Evolutionary conservation across 257 asterid species (phyloP).

Genomic region (Misopates orontium): DNA sequence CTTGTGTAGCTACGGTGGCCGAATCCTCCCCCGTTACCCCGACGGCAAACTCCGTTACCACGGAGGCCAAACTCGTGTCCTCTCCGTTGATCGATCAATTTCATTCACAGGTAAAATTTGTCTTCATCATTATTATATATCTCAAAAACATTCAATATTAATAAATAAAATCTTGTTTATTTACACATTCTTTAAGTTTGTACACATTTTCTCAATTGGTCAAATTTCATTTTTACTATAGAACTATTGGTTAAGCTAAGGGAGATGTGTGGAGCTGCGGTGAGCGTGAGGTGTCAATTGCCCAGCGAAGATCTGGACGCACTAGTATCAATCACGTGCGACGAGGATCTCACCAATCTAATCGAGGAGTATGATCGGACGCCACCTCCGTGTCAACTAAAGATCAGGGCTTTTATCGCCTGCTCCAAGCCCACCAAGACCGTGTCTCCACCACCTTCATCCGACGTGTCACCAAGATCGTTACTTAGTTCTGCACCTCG

Average conservation of each 20-base stretch:
- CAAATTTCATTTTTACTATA: conserved; percentile 16
- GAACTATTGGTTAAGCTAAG: conserved; percentile 68
- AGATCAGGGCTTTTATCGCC: conserved; percentile 71
- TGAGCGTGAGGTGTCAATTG: conserved; percentile 64
- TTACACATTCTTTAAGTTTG: too few species aligned
- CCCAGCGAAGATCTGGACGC: conserved; percentile 87
- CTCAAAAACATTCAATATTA: too few species aligned
- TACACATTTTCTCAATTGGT: neutral
- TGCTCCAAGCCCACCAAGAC: too few species aligned
- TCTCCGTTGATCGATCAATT: conserved; percentile 60
- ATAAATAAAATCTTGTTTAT: too few species aligned
- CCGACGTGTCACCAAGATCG: conserved; percentile 42
- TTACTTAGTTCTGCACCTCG: conserved; percentile 22
- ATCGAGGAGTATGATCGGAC: conserved; percentile 73
- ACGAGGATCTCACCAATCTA: conserved; percentile 71
- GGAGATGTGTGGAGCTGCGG: conserved; percentile 64
- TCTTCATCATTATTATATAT: too few species aligned
- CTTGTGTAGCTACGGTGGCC: conserved; percentile 69
- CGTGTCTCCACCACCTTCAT: conserved; percentile 50
- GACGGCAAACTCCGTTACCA: conserved; percentile 69
- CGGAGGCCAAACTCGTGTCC: conserved; percentile 81
- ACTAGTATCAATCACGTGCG: conserved; percentile 67
- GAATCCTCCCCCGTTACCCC: conserved; percentile 62
- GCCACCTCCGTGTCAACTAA: conserved; percentile 40
- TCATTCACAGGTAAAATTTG: conserved; percentile 52